These are phyloP conservation scores for Rhododendron vialii DNA, from an alignment of 148 eudicot genomes.

Conservation along the genomic window DNA sequence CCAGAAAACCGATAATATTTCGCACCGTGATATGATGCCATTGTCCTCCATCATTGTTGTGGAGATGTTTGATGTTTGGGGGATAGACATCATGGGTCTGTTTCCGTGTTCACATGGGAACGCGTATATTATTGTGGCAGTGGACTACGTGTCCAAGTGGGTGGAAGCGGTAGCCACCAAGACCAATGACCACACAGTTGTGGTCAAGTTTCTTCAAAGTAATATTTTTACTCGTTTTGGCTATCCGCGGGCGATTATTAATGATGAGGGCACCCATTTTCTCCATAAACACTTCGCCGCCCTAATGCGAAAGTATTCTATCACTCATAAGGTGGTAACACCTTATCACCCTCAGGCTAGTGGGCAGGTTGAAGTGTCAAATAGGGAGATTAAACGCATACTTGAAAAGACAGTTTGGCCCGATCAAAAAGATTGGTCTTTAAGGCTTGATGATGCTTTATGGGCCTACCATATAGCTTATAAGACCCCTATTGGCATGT, in stretches of 20 bases:
- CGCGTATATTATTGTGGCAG: neutral
- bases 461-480: too few species aligned
- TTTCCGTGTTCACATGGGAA: neutral
- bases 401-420: neutral
- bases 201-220: too few species aligned
- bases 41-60: neutral
- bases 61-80: neutral
- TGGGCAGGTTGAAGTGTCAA: neutral
- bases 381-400: slow-evolving; percentile 43
- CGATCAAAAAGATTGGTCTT: neutral
- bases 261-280: too few species aligned
- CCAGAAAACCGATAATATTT: too few species aligned
- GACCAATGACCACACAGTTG: too few species aligned
- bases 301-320: neutral
- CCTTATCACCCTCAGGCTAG: neutral
- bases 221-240: too few species aligned
- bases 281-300: too few species aligned
- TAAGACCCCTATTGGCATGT: too few species aligned
- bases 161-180: too few species aligned
- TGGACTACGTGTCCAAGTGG: too few species aligned
- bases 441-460: neutral
- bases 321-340: neutral
- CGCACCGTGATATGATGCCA: too few species aligned
- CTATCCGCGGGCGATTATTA: too few species aligned
- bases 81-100: neutral